Conservation (phyloP, 164 flowering plant species). For the Magnolia officinalis region DNA sequence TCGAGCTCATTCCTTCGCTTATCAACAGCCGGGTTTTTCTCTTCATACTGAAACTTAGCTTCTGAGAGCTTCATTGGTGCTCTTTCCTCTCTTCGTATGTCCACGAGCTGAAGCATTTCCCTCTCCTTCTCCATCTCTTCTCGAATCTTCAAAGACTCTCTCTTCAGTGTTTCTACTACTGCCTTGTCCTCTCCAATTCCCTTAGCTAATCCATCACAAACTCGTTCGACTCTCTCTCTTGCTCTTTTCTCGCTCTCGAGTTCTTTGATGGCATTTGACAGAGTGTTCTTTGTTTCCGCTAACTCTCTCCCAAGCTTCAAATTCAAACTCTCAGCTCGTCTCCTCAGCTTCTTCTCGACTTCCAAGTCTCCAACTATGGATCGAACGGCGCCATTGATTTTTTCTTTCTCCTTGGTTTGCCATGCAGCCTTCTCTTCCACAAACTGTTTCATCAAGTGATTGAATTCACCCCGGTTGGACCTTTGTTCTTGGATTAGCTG, state of each 20-base stretch:
- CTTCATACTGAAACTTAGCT: slow-evolving; percentile 78
- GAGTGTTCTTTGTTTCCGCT: slow-evolving; percentile 54
- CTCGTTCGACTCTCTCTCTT: slow-evolving; percentile 58
- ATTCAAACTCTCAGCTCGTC: slow-evolving; percentile 73
- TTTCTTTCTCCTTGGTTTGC: slow-evolving; percentile 64
- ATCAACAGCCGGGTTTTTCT: slow-evolving; percentile 73
- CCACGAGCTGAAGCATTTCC: slow-evolving; percentile 82
- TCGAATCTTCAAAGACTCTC: slow-evolving; percentile 48
- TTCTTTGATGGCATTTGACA: slow-evolving; percentile 55
- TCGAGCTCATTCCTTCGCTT: slow-evolving; percentile 63
- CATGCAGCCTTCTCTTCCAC: slow-evolving; percentile 80
- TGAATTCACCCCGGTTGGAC: slow-evolving; percentile 52
- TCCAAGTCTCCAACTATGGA: slow-evolving; percentile 73
- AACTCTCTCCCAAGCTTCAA: slow-evolving; percentile 81
- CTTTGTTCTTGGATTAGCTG: slow-evolving; percentile 67
- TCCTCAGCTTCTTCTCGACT: slow-evolving; percentile 76
- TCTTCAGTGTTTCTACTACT: slow-evolving; percentile 57
- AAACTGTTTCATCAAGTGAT: slow-evolving; percentile 59
- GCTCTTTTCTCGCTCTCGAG: slow-evolving; percentile 76
- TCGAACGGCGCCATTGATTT: slow-evolving; percentile 60
- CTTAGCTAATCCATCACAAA: slow-evolving; percentile 67
- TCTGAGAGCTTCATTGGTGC: slow-evolving; percentile 81
- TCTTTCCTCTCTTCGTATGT: slow-evolving; percentile 70
- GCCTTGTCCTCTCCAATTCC: slow-evolving; percentile 70
- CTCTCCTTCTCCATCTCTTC: slow-evolving; percentile 87